Conservation (phyloP, 192 early-diverging fungal genomes). For the Polychytrium aggregatum region DNA sequence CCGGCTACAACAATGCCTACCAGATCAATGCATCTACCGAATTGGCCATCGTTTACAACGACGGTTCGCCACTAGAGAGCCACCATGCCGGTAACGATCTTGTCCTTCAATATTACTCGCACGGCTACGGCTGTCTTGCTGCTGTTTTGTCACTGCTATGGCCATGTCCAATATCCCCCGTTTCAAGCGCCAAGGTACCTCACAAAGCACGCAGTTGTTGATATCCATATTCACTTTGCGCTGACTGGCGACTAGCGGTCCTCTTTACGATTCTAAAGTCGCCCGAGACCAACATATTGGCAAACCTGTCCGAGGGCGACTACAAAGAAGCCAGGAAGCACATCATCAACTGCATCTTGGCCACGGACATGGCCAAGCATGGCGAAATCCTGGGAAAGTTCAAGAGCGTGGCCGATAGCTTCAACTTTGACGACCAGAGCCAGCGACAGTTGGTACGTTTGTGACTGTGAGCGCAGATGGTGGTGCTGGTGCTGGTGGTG, state of each 20-base stretch:
- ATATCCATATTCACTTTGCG: too few relatives aligned
- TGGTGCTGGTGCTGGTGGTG: neutral
- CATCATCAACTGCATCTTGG: constrained; percentile 38
- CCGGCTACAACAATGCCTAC: constrained; percentile 41
- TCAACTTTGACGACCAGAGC: constrained; percentile 28
- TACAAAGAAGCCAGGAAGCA: constrained; percentile 34
- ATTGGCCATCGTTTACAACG: constrained; percentile 41
- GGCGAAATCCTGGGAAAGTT: constrained; percentile 30
- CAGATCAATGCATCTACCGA: constrained; percentile 37
- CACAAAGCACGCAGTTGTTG: too few relatives aligned
- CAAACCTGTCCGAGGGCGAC: constrained; percentile 11
- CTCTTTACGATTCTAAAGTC: constrained; percentile 31
- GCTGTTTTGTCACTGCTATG: too few relatives aligned
- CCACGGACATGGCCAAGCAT: constrained; percentile 47
- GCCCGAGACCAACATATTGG: constrained; percentile 27
- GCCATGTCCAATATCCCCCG: too few relatives aligned
- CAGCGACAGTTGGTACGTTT: constrained; percentile 26
- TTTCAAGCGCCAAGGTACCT: too few relatives aligned
- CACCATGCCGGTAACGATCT: constrained; percentile 22
- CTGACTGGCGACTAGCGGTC: constrained; percentile 24
- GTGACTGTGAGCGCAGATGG: neutral
- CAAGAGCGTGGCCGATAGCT: constrained; percentile 23
- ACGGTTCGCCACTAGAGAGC: constrained; percentile 41
- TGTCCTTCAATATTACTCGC: too few relatives aligned
- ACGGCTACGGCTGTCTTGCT: too few relatives aligned